phyloP scores from a whole-genome alignment of 176 grass and related monocot genomes.

The Musa beccarii region DNA sequence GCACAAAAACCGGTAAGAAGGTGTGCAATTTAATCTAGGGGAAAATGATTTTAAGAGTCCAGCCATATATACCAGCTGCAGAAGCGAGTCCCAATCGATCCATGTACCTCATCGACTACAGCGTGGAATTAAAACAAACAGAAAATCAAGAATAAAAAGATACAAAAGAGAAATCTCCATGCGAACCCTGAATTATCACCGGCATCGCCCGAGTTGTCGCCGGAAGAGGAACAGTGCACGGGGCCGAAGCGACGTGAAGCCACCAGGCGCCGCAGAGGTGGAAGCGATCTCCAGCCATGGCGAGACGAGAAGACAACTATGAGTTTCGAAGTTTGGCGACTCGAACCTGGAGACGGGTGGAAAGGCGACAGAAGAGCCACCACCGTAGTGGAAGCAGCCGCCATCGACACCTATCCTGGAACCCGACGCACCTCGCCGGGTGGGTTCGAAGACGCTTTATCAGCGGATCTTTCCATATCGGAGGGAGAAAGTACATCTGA shows the following conservation, averaged over 20 bases:
- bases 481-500: no score
- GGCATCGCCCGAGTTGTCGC: slow-evolving; percentile 28
- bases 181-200: slow-evolving; percentile 26
- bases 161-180: background rate
- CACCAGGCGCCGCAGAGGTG: background rate
- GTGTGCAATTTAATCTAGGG: no score
- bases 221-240: slow-evolving; percentile 32
- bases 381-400: background rate
- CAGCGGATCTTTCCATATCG: no score
- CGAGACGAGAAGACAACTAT: background rate
- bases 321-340: background rate
- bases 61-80: no score
- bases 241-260: background rate
- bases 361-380: background rate
- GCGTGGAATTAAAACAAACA: background rate
- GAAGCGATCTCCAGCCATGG: background rate
- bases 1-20: no score
- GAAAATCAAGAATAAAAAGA: background rate
- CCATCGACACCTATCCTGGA: background rate
- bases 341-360: background rate
- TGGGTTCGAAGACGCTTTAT: no score
- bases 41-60: no score
- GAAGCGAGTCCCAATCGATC: no score
- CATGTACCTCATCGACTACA: background rate
- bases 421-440: no score